phyloP scores from a whole-genome alignment of 73 alveolate genomes.

The Effrenium voratum region DNA sequence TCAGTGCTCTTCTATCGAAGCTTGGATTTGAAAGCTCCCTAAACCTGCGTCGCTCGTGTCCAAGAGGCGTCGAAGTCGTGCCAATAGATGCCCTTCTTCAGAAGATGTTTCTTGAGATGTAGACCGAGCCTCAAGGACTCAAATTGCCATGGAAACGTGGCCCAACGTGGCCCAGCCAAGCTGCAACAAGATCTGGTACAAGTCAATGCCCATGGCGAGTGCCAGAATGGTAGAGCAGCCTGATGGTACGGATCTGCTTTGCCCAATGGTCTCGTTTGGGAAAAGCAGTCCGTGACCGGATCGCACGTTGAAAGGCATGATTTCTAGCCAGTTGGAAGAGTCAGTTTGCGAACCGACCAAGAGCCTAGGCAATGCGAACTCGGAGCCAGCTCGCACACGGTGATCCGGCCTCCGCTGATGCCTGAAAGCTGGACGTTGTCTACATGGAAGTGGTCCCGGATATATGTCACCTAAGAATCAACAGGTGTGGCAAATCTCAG shows the following conservation, averaged over 20 bases:
- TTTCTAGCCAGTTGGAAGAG: too few relatives aligned
- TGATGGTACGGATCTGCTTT: too few relatives aligned
- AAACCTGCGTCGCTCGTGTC: too few relatives aligned
- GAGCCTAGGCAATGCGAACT: too few relatives aligned
- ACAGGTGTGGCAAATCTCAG: background rate
- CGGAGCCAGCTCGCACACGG: too few relatives aligned
- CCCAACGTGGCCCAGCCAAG: background rate
- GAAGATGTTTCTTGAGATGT: constrained; percentile 42
- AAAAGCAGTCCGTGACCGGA: too few relatives aligned
- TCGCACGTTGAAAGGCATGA: too few relatives aligned
- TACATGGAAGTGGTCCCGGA: constrained; percentile 79
- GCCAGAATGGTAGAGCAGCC: constrained; percentile 70
- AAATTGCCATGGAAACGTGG: background rate
- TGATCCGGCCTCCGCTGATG: constrained; percentile 79
- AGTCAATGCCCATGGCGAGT: constrained; percentile 89
- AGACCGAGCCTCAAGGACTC: constrained; percentile 44
- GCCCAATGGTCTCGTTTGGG: too few relatives aligned
- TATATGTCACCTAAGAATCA: constrained; percentile 46
- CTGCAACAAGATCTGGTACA: constrained; percentile 51
- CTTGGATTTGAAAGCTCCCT: too few relatives aligned
- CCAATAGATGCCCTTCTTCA: constrained; percentile 61
- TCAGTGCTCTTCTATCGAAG: too few relatives aligned
- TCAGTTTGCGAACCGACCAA: too few relatives aligned
- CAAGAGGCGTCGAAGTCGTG: constrained; percentile 47
- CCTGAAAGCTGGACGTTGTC: constrained; percentile 84